Conservation (phyloP, 192 early-diverging fungal species). For the Chytriomyces confervae region DNA sequence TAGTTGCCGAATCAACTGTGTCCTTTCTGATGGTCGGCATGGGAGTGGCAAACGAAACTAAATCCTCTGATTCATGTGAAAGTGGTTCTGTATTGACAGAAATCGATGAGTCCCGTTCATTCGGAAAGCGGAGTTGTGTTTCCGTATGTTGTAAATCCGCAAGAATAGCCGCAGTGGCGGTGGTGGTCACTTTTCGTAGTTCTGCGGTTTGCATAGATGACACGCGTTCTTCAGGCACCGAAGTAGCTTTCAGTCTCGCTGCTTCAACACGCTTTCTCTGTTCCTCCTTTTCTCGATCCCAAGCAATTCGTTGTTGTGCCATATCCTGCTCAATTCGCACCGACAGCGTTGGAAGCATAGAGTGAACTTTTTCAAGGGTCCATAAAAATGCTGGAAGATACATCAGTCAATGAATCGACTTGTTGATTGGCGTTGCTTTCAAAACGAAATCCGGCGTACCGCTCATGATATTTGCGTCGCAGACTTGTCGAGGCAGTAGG, state of each 20-base stretch:
- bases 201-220: neutral
- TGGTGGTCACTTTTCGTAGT: neutral
- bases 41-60: too few species aligned
- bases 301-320: slow-evolving; percentile 7
- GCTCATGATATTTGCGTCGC: slow-evolving; percentile 8
- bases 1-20: too few species aligned
- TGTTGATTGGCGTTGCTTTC: neutral
- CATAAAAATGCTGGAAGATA: slow-evolving; percentile 15
- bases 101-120: neutral
- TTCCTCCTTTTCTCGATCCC: slow-evolving; percentile 13
- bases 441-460: neutral
- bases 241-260: too few species aligned
- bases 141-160: neutral
- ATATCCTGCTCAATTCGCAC: slow-evolving; percentile 9
- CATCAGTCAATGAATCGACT: neutral
- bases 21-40: too few species aligned
- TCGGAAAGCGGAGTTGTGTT: neutral
- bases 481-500: neutral
- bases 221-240: too few species aligned
- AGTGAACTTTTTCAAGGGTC: slow-evolving; percentile 8
- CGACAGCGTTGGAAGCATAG: slow-evolving; percentile 12
- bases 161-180: neutral
- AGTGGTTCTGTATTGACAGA: neutral
- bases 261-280: slow-evolving; percentile 16
- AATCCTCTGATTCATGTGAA: neutral